phyloP scores from a whole-genome alignment of 768 basidiomycete species.

The Phallus indusiatus region DNA sequence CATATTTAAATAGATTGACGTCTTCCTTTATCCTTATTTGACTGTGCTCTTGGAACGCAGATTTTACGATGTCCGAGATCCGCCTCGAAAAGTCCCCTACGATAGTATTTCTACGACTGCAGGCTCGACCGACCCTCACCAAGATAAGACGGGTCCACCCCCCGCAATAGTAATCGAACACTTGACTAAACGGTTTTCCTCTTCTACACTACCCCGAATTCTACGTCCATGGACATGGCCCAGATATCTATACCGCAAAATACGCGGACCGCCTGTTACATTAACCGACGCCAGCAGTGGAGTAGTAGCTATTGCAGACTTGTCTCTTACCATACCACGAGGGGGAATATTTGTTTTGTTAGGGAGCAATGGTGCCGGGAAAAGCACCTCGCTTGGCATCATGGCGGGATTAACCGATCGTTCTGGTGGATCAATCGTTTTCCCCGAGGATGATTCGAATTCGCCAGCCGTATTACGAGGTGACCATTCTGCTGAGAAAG shows the following conservation, averaged over 20 bases:
- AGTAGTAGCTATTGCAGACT: conserved; percentile 56
- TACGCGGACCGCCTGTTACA: not conserved
- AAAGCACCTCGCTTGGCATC: conserved; percentile 63
- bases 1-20: conserved; percentile 38
- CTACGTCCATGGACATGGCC: conserved; percentile 1
- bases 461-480: not conserved
- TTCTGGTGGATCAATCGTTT: conserved; percentile 47
- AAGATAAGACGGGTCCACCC: not conserved
- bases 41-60: conserved; percentile 48
- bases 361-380: conserved; percentile 72
- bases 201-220: not conserved
- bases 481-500: not conserved
- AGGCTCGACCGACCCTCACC: not conserved
- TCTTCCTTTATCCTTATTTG: conserved; percentile 68
- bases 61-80: conserved; percentile 50
- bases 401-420: conserved; percentile 53
- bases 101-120: not conserved
- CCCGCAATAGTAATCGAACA: conserved; percentile 9
- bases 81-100: conserved; percentile 12
- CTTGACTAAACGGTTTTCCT: conserved; percentile 11
- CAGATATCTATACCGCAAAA: not conserved
- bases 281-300: not conserved
- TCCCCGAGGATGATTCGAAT: conserved; percentile 9
- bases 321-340: conserved; percentile 61
- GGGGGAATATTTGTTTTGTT: conserved; percentile 69